These are phyloP conservation scores for Linnemannia zychae DNA, from an alignment of 192 early-diverging fungal genomes.

Conservation along the genomic window DNA sequence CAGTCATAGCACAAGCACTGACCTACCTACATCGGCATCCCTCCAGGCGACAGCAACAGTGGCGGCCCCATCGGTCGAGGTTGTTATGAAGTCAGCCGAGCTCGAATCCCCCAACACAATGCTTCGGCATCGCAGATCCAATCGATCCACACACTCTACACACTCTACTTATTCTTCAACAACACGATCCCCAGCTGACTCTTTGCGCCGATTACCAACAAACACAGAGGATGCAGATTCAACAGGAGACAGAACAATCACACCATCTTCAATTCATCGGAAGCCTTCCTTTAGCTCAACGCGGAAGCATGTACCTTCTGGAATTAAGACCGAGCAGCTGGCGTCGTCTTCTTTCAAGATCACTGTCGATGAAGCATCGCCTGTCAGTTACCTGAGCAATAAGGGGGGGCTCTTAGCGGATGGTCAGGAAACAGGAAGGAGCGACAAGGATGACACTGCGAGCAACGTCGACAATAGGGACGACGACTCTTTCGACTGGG, in stretches of 20 bases:
- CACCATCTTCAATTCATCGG: not conserved
- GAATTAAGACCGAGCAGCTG: slow-evolving; percentile 28
- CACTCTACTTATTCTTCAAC: not conserved
- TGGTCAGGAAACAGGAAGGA: not conserved
- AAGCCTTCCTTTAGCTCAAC: slow-evolving; percentile 32
- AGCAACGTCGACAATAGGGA: not conserved
- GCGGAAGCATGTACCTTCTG: slow-evolving; percentile 28
- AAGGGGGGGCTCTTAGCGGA: not conserved
- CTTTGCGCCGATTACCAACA: not conserved
- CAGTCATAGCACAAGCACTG: not conserved
- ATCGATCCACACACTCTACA: slow-evolving; percentile 14
- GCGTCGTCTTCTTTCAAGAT: slow-evolving; percentile 15
- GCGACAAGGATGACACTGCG: not conserved
- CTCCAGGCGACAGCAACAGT: not conserved
- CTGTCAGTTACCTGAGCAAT: not conserved
- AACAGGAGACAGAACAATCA: not conserved
- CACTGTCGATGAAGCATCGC: slow-evolving; percentile 22
- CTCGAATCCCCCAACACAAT: slow-evolving; percentile 17
- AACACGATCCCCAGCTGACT: not conserved
- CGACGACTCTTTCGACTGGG: slow-evolving; percentile 46
- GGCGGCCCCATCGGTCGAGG: not conserved
- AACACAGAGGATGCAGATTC: not conserved
- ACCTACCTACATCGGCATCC: not conserved
- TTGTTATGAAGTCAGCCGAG: slow-evolving; percentile 34
- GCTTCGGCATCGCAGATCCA: slow-evolving; percentile 26